Evolutionary conservation across 768 basidiomycete genomes (phyloP).

Genomic region (Rhodosporidiobolus sp.): DNA sequence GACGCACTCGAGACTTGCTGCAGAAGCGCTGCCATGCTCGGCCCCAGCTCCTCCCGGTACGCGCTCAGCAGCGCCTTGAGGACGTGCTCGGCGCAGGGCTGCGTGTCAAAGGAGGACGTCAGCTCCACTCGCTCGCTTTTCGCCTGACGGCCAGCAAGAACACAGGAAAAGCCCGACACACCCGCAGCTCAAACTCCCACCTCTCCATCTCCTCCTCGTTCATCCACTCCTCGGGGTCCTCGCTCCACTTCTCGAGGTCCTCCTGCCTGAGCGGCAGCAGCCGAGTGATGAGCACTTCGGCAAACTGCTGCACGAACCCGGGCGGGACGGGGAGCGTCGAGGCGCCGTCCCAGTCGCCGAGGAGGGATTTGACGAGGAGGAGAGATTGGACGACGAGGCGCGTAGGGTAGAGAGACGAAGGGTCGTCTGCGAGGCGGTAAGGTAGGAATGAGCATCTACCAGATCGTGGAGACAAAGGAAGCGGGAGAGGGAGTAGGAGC

Average conservation of each 20-base stretch:
- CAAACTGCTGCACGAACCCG: conserved; percentile 53
- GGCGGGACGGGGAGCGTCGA: conserved; percentile 18
- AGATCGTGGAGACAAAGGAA: not conserved
- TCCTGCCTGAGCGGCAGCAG: conserved; percentile 77
- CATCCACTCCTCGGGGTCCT: conserved; percentile 92
- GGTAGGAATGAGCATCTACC: no score
- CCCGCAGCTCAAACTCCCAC: conserved; percentile 90
- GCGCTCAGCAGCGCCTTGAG: conserved; percentile 72
- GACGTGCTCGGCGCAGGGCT: conserved; percentile 94
- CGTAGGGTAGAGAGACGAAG: conserved; percentile 25
- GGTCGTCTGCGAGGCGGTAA: conserved; percentile 31
- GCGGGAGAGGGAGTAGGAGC: not conserved
- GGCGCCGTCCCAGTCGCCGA: conserved; percentile 39
- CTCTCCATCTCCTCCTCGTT: conserved; percentile 79
- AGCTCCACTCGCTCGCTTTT: not conserved
- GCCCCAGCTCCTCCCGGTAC: conserved; percentile 66
- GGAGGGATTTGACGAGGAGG: conserved; percentile 35
- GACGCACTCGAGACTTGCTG: conserved; percentile 61
- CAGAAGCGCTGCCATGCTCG: conserved; percentile 62
- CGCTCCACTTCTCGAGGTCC: conserved; percentile 79
- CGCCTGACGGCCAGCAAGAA: no score
- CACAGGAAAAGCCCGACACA: no score
- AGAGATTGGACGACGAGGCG: conserved; percentile 38
- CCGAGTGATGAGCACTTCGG: conserved; percentile 68
- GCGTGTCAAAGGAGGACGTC: not conserved